These are phyloP conservation scores for Thalassia testudinum DNA, from an alignment of 116 monocot genomes.

Conservation along the genomic window DNA sequence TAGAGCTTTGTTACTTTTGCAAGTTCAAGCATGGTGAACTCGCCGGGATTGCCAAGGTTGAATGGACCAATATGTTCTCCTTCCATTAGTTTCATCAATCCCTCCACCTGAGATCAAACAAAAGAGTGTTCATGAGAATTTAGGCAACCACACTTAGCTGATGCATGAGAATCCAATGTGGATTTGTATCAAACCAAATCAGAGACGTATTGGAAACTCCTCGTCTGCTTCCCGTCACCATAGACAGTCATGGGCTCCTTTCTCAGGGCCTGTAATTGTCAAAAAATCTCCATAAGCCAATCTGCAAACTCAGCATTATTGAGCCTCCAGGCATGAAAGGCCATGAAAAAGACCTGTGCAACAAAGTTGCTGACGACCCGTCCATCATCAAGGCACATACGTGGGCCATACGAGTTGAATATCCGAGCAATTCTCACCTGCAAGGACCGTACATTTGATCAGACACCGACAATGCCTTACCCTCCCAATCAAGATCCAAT, in stretches of 20 bases:
- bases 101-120: conserved; percentile 36
- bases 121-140: neutral
- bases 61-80: conserved; percentile 84
- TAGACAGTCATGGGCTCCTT: conserved; percentile 75
- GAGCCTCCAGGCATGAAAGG: neutral
- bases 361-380: conserved; percentile 96
- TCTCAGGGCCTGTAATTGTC: conserved; percentile 57
- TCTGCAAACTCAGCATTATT: neutral
- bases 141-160: too few species aligned
- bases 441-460: neutral
- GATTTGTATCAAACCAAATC: conserved; percentile 26
- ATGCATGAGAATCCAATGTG: too few species aligned
- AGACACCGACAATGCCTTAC: neutral
- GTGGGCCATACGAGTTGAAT: conserved; percentile 95
- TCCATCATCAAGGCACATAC: conserved; percentile 97
- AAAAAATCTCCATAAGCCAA: neutral
- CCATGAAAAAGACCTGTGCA: conserved; percentile 45
- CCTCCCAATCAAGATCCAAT: too few species aligned
- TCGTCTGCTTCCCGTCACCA: conserved; percentile 70
- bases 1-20: conserved; percentile 32
- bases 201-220: conserved; percentile 80
- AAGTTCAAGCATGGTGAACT: conserved; percentile 90
- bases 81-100: conserved; percentile 74
- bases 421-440: conserved; percentile 94
- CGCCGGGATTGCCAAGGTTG: conserved; percentile 85